Evolutionary conservation across 371 early-diverging fungal species (phyloP).

Genomic region (Apophysomyces variabilis): DNA sequence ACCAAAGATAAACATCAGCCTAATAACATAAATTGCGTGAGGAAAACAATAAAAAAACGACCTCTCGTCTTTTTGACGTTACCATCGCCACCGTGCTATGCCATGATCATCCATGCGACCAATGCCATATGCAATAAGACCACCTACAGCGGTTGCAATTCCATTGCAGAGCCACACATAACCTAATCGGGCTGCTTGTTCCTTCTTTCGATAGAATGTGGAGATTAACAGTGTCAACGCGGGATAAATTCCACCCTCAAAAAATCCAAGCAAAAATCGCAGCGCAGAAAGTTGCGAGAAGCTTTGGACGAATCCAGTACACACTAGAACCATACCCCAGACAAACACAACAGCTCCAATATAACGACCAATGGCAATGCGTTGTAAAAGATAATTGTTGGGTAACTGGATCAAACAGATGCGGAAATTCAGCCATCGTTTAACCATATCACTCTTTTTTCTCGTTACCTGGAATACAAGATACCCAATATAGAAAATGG

Average conservation of each 20-base stretch:
- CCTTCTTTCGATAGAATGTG: conserved; percentile 13
- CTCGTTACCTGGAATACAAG: conserved; percentile 38
- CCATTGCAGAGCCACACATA: conserved; percentile 11
- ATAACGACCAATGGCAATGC: background rate
- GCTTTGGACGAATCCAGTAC: conserved; percentile 10
- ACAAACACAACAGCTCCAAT: conserved; percentile 13
- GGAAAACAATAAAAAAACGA: background rate
- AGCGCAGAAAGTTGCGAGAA: conserved; percentile 15
- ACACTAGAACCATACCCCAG: conserved; percentile 18
- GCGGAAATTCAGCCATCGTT: background rate
- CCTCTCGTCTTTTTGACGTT: background rate
- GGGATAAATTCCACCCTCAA: conserved; percentile 15
- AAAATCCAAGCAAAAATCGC: conserved; percentile 19
- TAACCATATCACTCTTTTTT: too few relatives aligned
- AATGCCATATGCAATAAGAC: conserved; percentile 54
- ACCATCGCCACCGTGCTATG: conserved; percentile 47
- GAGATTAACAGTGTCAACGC: conserved; percentile 1
- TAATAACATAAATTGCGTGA: background rate
- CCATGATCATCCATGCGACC: conserved; percentile 36
- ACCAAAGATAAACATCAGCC: conserved; percentile 21
- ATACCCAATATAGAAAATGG: conserved; percentile 48
- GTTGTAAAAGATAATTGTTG: conserved; percentile 1
- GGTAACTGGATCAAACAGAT: background rate
- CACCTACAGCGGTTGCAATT: conserved; percentile 49
- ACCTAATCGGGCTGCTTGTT: conserved; percentile 15